Conservation (phyloP, 2,329 filamentous ascomycete genomes). For the Scopulariopsis brevicaulis region DNA sequence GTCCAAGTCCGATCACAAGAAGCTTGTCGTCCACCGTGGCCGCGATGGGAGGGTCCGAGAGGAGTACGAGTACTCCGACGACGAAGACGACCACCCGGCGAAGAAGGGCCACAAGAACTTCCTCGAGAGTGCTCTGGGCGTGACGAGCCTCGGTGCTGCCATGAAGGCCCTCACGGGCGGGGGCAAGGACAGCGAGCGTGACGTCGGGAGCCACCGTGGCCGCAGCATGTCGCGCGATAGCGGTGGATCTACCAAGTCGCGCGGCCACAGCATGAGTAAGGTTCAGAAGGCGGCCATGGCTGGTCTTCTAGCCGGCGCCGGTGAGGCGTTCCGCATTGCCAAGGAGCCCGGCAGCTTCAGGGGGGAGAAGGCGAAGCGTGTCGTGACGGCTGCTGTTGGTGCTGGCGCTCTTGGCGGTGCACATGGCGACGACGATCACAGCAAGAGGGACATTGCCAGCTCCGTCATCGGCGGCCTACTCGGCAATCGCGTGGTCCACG, state of each 20-base stretch:
- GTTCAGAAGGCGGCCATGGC: slow-evolving; percentile 84
- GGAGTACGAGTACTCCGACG: slow-evolving; percentile 46
- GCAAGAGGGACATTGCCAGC: slow-evolving; percentile 76
- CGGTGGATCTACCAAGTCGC: slow-evolving; percentile 22
- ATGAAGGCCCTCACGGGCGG: slow-evolving; percentile 49
- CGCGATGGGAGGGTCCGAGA: slow-evolving; percentile 39
- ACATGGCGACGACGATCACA: slow-evolving; percentile 57
- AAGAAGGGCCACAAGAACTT: slow-evolving; percentile 54
- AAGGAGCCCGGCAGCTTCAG: slow-evolving; percentile 85
- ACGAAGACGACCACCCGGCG: slow-evolving; percentile 39
- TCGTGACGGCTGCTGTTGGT: slow-evolving; percentile 77
- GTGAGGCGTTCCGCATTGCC: slow-evolving; percentile 82
- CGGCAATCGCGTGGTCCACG: slow-evolving; percentile 77
- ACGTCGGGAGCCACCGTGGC: slow-evolving; percentile 22
- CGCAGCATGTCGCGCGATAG: slow-evolving; percentile 18
- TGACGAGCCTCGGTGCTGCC: slow-evolving; percentile 49
- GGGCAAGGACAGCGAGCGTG: slow-evolving; percentile 22
- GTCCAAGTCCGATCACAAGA: slow-evolving; percentile 40
- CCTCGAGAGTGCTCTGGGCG: slow-evolving; percentile 49
- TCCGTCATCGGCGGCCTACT: slow-evolving; percentile 82
- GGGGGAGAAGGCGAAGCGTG: slow-evolving; percentile 82
- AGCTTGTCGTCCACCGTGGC: slow-evolving; percentile 39
- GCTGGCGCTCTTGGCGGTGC: slow-evolving; percentile 79
- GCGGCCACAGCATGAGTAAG: slow-evolving; percentile 47
- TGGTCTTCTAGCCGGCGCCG: slow-evolving; percentile 78